Base-by-base conservation (phyloP, 352 stramenopile species). In the Pythium apleroticum region DNA sequence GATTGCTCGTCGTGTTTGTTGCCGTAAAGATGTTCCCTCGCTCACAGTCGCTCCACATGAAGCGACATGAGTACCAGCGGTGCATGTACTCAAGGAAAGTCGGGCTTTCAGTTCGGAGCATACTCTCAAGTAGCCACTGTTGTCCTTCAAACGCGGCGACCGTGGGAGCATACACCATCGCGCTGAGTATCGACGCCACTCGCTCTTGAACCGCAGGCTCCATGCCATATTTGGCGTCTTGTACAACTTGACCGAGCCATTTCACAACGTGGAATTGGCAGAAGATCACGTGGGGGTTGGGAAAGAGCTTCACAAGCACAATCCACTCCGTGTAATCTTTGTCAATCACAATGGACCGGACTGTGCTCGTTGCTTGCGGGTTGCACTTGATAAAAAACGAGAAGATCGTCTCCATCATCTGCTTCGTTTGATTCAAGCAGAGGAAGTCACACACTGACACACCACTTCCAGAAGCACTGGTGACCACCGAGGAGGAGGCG, bases 1-100 rank as follows among this genome's bases (percentile, higher is more conserved):
- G 45, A 46, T 64, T 64, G 1, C 43, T 37, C n/a, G 57, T 64
- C 2, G 57, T 52, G 22, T 57, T 56, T n/a, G 30, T 37, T 1
- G 57, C 45, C 0, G 30, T 64, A 46, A 57, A 64, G 11, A 52
- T 24, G 5, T 22, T 28, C 7, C 45, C 45, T 17, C 57, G 57
- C 14, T 25, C 15, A 37, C 28, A 25, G 15, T 64, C 48, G 4
- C 28, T 24, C 57, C 57, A 64, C 57, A 64, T 64, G 5, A 4
- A 5, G 7, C 25, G 1, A 19, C 45, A 64, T 2, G 45, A 50
- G 31, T 37, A 64, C 46, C 57, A 64, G 2, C 25, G n/a, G 45
- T 57, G n/a, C 45, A 64, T 37, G 17, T 57, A 64, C 10, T 31
- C 45, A 27, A 37, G 30, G 30, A 58, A 31, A 24, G 4, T n/a